Evolutionary conservation across 108 stramenopile genomes (phyloP), one percentile per base, ranked within the genome.

Genomic region (Cyclotella kingstonii): DNA sequence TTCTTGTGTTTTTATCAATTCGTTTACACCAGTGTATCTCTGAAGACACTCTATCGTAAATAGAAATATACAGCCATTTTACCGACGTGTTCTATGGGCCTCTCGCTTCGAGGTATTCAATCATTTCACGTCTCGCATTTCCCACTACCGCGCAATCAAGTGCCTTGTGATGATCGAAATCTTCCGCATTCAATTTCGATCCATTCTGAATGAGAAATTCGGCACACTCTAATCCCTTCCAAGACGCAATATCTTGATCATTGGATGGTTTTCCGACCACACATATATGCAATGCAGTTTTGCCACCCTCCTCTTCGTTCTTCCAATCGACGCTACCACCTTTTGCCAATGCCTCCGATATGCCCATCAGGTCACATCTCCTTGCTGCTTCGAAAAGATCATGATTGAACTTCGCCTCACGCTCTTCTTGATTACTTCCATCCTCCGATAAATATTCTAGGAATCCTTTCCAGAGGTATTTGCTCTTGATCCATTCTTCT

Each of bases 401-500:
- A 41, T 55, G 46, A 43, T 73, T 85, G 59, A 74, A 79, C 23
- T 84, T 84, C 38, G 72, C 78, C 35, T 81, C 81, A 12, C 82
- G 61, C 40, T 85, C 85, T 21, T 68, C 83, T 25, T 62, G 66
- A 25, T 71, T 60, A 2, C 66, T 66, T 3, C 82, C 87, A 56
- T 87, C 84, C 23, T 77, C 55, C 12, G 76, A 67, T 8, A 56
- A 36, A 53, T 73, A 80, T 11, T 85, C 76, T 7, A 92, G 43
- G 59, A 92, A 92, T n/a, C 91, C 91, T 70, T 84, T 86, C 91
- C 91, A 92, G 10, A 81, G 44, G 44, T 89, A 92, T 50, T 92
- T 92, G 77, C 84, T 86, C 54, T 87, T 89, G 58, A 92, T 92
- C 87, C 87, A 92, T 50, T 86, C 86, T 66, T 92, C 90, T 54